phyloP scores from a whole-genome alignment of 805 yeast species.

The Jamesozyma lodderae region DNA sequence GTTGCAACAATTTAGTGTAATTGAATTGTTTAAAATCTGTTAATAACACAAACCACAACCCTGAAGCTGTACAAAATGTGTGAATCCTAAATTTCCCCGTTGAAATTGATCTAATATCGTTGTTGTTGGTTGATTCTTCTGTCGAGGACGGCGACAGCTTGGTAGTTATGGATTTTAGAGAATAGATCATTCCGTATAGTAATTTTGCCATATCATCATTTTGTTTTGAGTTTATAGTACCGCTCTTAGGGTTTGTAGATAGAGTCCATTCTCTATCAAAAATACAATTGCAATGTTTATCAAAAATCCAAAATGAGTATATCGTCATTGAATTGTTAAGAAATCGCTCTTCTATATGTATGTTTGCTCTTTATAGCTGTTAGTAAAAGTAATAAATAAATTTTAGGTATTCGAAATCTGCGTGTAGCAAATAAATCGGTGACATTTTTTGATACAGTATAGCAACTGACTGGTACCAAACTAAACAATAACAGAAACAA shows the following conservation, averaged over 20 bases:
- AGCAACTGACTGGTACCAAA: too few relatives aligned
- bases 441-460: too few relatives aligned
- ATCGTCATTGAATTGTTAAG: conserved; percentile 55
- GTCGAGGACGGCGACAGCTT: conserved; percentile 32
- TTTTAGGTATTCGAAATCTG: too few relatives aligned
- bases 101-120: conserved; percentile 34
- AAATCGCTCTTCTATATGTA: too few relatives aligned
- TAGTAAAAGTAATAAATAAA: too few relatives aligned
- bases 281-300: conserved; percentile 85
- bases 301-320: conserved; percentile 83
- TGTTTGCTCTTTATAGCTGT: too few relatives aligned
- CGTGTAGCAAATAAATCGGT: too few relatives aligned
- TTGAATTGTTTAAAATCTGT: conserved; percentile 44
- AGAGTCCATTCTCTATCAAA: conserved; percentile 66
- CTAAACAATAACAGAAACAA: too few relatives aligned
- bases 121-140: conserved; percentile 21
- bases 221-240: conserved; percentile 43
- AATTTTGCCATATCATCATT: conserved; percentile 68
- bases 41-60: conserved; percentile 63
- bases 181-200: conserved; percentile 75
- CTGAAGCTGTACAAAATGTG: conserved; percentile 69
- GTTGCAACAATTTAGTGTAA: conserved; percentile 22
- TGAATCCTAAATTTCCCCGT: conserved; percentile 76
- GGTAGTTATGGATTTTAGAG: conserved; percentile 67
- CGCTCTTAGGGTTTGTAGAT: conserved; percentile 20